Percentiles rank a stretch among this genome's conserved stretches.
Evolutionary conservation across 2,329 filamentous ascomycete genomes (phyloP).

Genomic region (Penicillium digitatum): DNA sequence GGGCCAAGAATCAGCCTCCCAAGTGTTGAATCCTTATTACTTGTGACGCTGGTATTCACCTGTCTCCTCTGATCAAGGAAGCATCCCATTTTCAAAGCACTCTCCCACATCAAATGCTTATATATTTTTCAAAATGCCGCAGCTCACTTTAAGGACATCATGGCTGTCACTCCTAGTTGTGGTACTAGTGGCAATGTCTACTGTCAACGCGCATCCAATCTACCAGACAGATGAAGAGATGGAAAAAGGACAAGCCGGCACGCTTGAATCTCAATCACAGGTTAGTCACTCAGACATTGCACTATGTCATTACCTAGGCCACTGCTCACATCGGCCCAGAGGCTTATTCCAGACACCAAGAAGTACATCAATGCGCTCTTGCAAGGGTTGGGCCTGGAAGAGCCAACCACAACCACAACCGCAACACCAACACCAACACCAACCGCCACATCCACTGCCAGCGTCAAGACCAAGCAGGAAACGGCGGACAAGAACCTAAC

Average conservation of each 20-base stretch:
- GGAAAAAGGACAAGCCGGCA: not conserved
- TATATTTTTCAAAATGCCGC: constrained; percentile 7
- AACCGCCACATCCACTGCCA: constrained; percentile 3
- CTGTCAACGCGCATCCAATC: constrained; percentile 16
- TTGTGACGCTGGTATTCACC: not conserved
- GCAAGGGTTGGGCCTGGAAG: constrained; percentile 15
- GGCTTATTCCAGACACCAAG: constrained; percentile 22
- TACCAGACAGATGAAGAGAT: not conserved
- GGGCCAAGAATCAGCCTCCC: not conserved
- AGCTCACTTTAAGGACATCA: not conserved
- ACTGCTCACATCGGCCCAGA: constrained; percentile 11
- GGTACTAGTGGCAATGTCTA: constrained; percentile 7
- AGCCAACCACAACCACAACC: constrained; percentile 2
- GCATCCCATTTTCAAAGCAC: not conserved
- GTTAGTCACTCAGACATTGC: constrained; percentile 2
- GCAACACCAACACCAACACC: constrained; percentile 4
- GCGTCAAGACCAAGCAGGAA: not conserved
- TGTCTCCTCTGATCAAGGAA: not conserved
- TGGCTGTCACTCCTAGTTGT: constrained; percentile 1
- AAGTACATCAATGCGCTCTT: constrained; percentile 18
- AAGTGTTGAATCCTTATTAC: not conserved
- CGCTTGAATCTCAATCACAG: constrained; percentile 16
- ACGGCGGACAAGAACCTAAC: constrained; percentile 1
- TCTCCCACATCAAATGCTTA: not conserved
- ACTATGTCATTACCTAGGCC: not conserved